These are phyloP conservation scores for Entelexis sorbosivorans DNA, from an alignment of 1,139 yeast species.

Conservation along the genomic window DNA sequence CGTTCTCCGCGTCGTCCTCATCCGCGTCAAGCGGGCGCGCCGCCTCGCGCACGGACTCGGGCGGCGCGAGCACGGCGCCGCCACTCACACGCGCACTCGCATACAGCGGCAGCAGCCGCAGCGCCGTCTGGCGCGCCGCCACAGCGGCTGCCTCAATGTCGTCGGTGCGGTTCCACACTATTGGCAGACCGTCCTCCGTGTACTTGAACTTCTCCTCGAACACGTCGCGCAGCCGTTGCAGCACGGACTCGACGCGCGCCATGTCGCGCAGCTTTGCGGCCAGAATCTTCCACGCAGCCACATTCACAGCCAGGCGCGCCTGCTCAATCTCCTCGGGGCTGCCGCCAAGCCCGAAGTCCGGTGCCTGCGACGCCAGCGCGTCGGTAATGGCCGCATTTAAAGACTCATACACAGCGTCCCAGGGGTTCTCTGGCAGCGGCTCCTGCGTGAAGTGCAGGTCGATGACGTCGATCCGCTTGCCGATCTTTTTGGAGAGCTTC, in stretches of 20 bases:
- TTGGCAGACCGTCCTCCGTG: slow-evolving; percentile 73
- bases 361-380: slow-evolving; percentile 26
- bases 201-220: slow-evolving; percentile 79
- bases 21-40: slow-evolving; percentile 30
- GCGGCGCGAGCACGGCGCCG: slow-evolving; percentile 47
- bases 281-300: slow-evolving; percentile 55
- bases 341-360: slow-evolving; percentile 59
- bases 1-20: slow-evolving; percentile 23
- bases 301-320: slow-evolving; percentile 39
- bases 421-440: slow-evolving; percentile 30
- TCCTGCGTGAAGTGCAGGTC: slow-evolving; percentile 16
- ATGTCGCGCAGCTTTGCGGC: slow-evolving; percentile 49
- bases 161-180: slow-evolving; percentile 60
- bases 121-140: slow-evolving; percentile 47
- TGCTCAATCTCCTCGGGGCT: slow-evolving; percentile 35
- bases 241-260: slow-evolving; percentile 30
- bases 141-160: slow-evolving; percentile 62
- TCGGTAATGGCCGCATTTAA: slow-evolving; percentile 38
- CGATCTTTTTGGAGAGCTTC: slow-evolving; percentile 26
- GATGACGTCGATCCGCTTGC: slow-evolving; percentile 23
- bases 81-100: slow-evolving; percentile 46
- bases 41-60: slow-evolving; percentile 25
- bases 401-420: slow-evolving; percentile 48
- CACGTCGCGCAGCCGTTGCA: slow-evolving; percentile 34
- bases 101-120: slow-evolving; percentile 48